Base-by-base conservation (phyloP, 768 basidiomycete genomes). In the Agaricus blazei region DNA sequence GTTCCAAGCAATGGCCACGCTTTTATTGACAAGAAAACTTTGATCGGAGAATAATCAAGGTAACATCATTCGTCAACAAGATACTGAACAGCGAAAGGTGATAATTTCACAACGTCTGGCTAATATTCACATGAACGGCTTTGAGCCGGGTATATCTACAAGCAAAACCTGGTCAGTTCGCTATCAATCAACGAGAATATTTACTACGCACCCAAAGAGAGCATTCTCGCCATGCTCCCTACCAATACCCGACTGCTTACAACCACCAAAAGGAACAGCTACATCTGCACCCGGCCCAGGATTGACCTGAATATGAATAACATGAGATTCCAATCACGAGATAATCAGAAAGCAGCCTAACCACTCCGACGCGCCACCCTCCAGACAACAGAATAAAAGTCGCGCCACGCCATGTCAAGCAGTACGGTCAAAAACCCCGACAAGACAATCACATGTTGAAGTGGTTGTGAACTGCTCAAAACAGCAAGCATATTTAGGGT, bases 191-290 rank as follows among this genome's bases (percentile, higher is more conserved):
- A 11, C 9, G 8, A 9, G 4, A 44, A 23, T 27, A 47, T 19
- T 14, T 38, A 6, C 6, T 47, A 74, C 79, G 12, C 56, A 81
- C 80, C 75, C 77, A 48, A 71, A 66, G 53, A 80, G 61, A 14
- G 82, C 86, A 64, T 87, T 83, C 68, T 86, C 79, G 60, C 87
- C 83, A 41, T 84, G 70, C 67, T 88, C 87, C 57, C 85, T 75
- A 11, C 87, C 87, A 57, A 88, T 78, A 55, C 86, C 87, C 28
- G 79, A 82, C 68, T 87, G 82, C 75, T 87, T 88, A 76, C 74
- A 88, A 38, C 87, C 86, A 51, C 86, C 84, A 65, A 87, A 88
- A 7, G 86, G 86, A 27, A 86, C 70, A 53, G 72, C 68, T 6
- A 76, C 64, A 62, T 82, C 71, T 9, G 80, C 65, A 47, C 58